These are phyloP conservation scores for Tolypocladium nubicola DNA, from an alignment of 2,329 filamentous ascomycete species.

Conservation along the genomic window DNA sequence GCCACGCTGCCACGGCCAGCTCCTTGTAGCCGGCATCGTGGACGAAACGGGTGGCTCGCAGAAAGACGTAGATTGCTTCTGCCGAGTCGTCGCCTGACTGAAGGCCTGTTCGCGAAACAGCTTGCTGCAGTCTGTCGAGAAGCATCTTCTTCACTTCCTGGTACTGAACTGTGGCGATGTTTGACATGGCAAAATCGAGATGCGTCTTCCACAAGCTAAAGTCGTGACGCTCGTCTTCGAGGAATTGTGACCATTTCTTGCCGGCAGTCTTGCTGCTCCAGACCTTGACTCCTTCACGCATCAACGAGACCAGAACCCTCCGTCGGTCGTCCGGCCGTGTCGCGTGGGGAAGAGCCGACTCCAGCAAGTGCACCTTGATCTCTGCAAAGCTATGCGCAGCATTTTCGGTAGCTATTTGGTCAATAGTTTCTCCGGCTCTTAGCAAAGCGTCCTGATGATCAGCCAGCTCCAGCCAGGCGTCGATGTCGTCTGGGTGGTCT, in stretches of 20 bases:
- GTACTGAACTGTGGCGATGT: conserved; percentile 55
- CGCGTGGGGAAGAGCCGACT: conserved; percentile 59
- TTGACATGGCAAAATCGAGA: conserved; percentile 62
- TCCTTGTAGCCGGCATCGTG: conserved; percentile 71
- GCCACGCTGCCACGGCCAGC: conserved; percentile 70
- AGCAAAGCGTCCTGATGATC: conserved; percentile 65
- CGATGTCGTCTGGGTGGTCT: conserved; percentile 53
- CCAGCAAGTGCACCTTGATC: conserved; percentile 69
- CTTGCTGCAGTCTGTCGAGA: conserved; percentile 33
- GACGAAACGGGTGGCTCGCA: conserved; percentile 64
- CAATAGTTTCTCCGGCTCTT: conserved; percentile 31
- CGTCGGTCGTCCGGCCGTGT: conserved; percentile 37
- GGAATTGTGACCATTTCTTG: conserved; percentile 52
- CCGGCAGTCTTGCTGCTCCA: conserved; percentile 57
- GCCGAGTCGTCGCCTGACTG: conserved; percentile 5
- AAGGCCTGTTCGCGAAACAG: conserved; percentile 4
- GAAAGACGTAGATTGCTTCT: conserved; percentile 54
- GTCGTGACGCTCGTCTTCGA: conserved; percentile 13
- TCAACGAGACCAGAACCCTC: conserved; percentile 53
- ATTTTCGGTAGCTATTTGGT: conserved; percentile 38
- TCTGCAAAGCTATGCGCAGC: conserved; percentile 63
- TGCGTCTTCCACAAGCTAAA: conserved; percentile 64
- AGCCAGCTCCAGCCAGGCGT: conserved; percentile 70
- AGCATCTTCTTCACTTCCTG: conserved; percentile 53
- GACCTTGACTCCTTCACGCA: conserved; percentile 62